Evolutionary conservation across 305 asterid genomes (phyloP), one percentile per base, ranked within the genome.

Genomic region (Solanum hybrid): DNA sequence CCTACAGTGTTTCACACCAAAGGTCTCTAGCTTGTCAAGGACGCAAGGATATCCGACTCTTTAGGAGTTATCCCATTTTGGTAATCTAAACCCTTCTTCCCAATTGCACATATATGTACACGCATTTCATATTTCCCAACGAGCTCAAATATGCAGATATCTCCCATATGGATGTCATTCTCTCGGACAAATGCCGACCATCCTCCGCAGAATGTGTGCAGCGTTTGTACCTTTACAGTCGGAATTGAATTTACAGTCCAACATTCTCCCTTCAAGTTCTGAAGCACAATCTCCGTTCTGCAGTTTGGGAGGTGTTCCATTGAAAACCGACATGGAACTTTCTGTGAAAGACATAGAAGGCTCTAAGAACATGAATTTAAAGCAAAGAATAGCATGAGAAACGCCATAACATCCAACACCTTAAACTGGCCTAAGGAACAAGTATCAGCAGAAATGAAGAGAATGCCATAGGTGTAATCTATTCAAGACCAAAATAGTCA

Each of bases 141-240:
- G 29, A 96, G 96, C 94, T 97, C 99, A 90, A 97, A 97, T 89
- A 97, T 97, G 96, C 99, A 97, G 85, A 97, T 96, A 91, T 97
- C 99, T 84, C 99, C 99, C 94, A 95, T 92, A 91, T 94, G 98
- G 91, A 97, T 92, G 91, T 93, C 93, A 89, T 97, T 97, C 45
- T 95, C 98, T 87, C 98, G 98, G 90, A 96, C 98, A 94, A 96
- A 97, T 86, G 98, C 97, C 95, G 96, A 95, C 99, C 99, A 97
- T 79, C 99, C 99, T 89, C 99, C 99, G 92, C 98, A 97, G 90
- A 97, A 94, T 37, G 99, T 97, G 89, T 96, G 99, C 94, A 97
- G 85, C 2, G 97, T 92, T 91, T 94, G 98, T 90, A 96, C 99
- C 95, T 95, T 97, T n/a, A 90, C 33, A 12, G 98, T 94, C 65